phyloP scores from a whole-genome alignment of 768 basidiomycete species.

The Lactifluus rugatus region DNA sequence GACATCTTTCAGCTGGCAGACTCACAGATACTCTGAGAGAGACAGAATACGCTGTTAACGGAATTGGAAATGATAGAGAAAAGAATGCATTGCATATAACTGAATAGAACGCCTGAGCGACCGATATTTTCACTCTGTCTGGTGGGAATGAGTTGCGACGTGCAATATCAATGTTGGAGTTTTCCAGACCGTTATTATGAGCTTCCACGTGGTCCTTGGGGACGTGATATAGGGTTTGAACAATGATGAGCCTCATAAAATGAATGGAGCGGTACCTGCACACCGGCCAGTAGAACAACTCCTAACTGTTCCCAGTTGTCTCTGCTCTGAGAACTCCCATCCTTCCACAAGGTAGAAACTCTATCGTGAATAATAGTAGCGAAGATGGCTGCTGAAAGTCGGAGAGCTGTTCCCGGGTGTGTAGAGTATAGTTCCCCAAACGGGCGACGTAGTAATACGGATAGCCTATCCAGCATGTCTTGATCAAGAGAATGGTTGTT shows the following conservation, averaged over 20 bases:
- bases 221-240: not conserved
- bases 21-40: slow-evolving; percentile 16
- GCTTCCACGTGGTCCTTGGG: slow-evolving; percentile 16
- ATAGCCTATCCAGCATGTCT: not conserved
- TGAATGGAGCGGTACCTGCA: slow-evolving; percentile 7
- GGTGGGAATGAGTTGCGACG: not conserved
- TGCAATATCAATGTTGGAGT: no score
- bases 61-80: not conserved
- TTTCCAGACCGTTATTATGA: slow-evolving; percentile 7
- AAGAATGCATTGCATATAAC: slow-evolving; percentile 16
- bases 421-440: slow-evolving; percentile 12
- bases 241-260: not conserved
- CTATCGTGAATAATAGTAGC: slow-evolving; percentile 10
- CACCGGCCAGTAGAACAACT: slow-evolving; percentile 12
- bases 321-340: not conserved
- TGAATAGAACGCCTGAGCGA: slow-evolving; percentile 18
- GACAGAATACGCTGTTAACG: slow-evolving; percentile 3
- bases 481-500: not conserved
- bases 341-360: not conserved
- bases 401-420: slow-evolving; percentile 12
- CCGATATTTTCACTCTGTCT: slow-evolving; percentile 15
- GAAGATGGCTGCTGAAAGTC: slow-evolving; percentile 16
- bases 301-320: slow-evolving; percentile 16
- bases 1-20: not conserved
- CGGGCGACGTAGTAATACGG: slow-evolving; percentile 11